A percentile compares a stretch with the other conserved stretches of the same genome.
Evolutionary conservation across 306 rosid genomes (phyloP).

Genomic region (Luffa acutangula): DNA sequence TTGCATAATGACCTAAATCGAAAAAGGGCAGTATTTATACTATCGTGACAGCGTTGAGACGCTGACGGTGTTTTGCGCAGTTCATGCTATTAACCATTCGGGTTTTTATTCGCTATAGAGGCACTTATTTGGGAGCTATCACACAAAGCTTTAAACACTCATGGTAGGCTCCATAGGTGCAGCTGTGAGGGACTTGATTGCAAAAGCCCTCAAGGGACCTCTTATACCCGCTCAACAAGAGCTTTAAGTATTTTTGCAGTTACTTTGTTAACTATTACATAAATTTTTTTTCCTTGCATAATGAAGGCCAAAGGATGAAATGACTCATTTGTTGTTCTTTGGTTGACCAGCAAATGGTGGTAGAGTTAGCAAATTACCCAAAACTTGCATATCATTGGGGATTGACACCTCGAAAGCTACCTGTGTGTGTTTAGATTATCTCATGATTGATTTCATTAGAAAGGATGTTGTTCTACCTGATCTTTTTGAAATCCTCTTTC

Average conservation of each 20-base stretch:
- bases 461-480: neutral
- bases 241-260: conserved; percentile 28
- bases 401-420: conserved; percentile 84
- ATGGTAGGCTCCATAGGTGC: too few species aligned
- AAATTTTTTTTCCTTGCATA: neutral
- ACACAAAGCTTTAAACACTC: too few species aligned
- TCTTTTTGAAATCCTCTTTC: conserved; percentile 11
- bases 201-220: conserved; percentile 90
- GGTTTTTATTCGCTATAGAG: too few species aligned
- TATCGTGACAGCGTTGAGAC: too few species aligned
- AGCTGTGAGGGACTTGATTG: conserved; percentile 80
- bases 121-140: too few species aligned
- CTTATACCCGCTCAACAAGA: conserved; percentile 84
- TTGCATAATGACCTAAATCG: too few species aligned
- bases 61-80: too few species aligned
- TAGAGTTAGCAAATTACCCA: conserved; percentile 67
- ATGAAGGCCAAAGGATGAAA: conserved; percentile 17
- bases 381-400: conserved; percentile 97
- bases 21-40: too few species aligned
- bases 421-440: conserved; percentile 41
- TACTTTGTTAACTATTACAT: neutral
- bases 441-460: conserved; percentile 6
- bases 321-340: conserved; percentile 22
- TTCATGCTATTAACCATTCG: too few species aligned
- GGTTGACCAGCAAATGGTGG: conserved; percentile 61